Evolutionary conservation across 225 moss, liverwort and hornwort genomes (phyloP), one percentile per base, ranked within the genome.

Genomic region (Climacium dendroides): DNA sequence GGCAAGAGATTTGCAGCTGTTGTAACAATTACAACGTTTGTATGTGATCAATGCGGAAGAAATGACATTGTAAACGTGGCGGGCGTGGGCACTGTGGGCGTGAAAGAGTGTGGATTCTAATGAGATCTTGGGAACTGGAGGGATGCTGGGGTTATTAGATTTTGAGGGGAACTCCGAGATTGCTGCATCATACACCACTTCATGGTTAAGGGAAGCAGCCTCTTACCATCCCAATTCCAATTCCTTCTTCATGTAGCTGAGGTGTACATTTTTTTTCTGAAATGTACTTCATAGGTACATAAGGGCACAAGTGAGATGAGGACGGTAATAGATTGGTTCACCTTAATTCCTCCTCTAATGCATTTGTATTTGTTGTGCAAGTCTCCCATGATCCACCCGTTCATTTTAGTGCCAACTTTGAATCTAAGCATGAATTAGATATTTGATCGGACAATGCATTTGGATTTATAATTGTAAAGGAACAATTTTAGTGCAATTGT

Each of bases 51-150:
- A 29, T 29, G 73, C 29, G 35, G 73, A 54, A 77, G 71, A 48
- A 55, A 24, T 50, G 32, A 1, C 62, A 47, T 7, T 50, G 58
- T 60, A 65, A 65, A 39, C 32, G 47, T 39, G 85, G 63, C 24
- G 59, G 80, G 43, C 12, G 60, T 52, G 26, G 81, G 65, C 34
- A 85, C 13, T 52, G 81, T 83, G 74, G 75, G 82, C 53, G 66
- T 69, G 83, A 90, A 91, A 90, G 90, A 90, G 88, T 87, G 89
- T 86, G 91, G 79, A 55, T 91, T 88, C 90, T 91, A 88, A 76
- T 91, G 74, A 83, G 80, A 91, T 90, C 92, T 85, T 87, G 85
- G 84, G 89, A 90, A 87, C 55, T 87, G 87, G 87, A 87, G 81
- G 74, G 90, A 82, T 87, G 89, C 85, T 84, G 55, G 81, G 73